Conservation (phyloP, 768 basidiomycete genomes). For the Kondoa subrosea region DNA sequence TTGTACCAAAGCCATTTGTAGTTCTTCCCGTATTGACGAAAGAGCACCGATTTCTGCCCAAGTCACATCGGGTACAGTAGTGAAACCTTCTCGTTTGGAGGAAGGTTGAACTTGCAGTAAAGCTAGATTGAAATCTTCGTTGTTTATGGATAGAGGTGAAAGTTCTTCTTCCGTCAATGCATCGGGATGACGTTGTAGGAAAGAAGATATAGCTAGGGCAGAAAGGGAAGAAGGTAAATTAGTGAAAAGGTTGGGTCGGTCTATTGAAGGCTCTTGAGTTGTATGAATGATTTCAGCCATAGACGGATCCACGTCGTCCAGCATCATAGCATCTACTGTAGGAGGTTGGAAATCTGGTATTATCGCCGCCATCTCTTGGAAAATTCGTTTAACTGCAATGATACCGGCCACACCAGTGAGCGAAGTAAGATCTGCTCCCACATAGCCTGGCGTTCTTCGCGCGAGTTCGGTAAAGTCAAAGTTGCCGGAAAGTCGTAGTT, state of each 20-base stretch:
- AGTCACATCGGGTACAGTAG: conserved; percentile 85
- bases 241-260: conserved; percentile 28
- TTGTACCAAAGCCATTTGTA: conserved; percentile 95
- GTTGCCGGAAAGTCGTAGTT: conserved; percentile 66
- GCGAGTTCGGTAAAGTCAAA: conserved; percentile 74
- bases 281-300: conserved; percentile 30
- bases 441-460: conserved; percentile 89
- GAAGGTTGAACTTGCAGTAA: conserved; percentile 86
- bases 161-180: conserved; percentile 65
- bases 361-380: conserved; percentile 51
- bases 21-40: conserved; percentile 65
- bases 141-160: conserved; percentile 60
- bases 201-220: conserved; percentile 59
- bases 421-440: conserved; percentile 83
- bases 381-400: conserved; percentile 90
- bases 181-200: conserved; percentile 69
- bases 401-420: conserved; percentile 86
- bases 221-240: conserved; percentile 38
- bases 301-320: conserved; percentile 26
- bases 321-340: conserved; percentile 22
- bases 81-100: conserved; percentile 91
- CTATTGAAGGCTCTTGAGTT: conserved; percentile 28
- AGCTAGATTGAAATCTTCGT: conserved; percentile 60
- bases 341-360: conserved; percentile 39
- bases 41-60: conserved; percentile 92